Base-by-base conservation (phyloP, 106 monocot species). In the Alisma plantagoaquatica region DNA sequence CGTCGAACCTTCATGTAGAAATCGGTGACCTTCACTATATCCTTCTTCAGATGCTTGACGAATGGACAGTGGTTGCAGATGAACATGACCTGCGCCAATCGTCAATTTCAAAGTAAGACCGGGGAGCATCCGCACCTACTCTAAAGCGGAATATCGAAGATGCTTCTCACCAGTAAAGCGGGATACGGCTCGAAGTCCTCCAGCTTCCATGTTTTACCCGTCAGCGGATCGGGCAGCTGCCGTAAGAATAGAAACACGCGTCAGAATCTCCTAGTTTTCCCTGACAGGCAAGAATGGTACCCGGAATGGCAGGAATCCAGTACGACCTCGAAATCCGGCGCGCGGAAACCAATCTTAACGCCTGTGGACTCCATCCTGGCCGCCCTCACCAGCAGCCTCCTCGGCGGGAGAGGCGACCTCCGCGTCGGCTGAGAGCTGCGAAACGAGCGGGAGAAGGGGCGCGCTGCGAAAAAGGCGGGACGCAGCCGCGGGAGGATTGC, bases 51-150 rank as follows among this genome's bases (percentile, higher is more conserved):
- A 64, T 89, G 88, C 50, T 62, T 81, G 31, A 98, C 96, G 65
- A 96, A 89, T 20, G 96, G 96, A 46, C 96, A 98, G 55, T 98
- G 96, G 43, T 96, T 98, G 70, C 96, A 98, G 22, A 98, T 71
- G 66, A 98, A 89, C 89, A 98, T 89, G 35, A 98, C 96, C 89
- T 98, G 78, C 69, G 73, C 35, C 35, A 38, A 38, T 38, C 6
- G 35, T 38, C 14, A 38, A 7, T 38, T 38, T 14, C 6, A 38
- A 38, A 38, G 14, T 38, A 6, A 6, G 14, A 38, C 14, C 35
- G 14, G 14, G 9, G 6, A 6, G 35, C 35, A 14, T 38, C 35
- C 14, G 9, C 35, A 38, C n/a, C n/a, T n/a, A n/a, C n/a, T n/a
- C n/a, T n/a, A n/a, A n/a, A n/a, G n/a, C n/a, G n/a, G n/a, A n/a